A percentile compares a stretch with the other conserved stretches of the same genome.
Conservation (phyloP, 2,329 filamentous ascomycete genomes). For the Exophiala sp. region DNA sequence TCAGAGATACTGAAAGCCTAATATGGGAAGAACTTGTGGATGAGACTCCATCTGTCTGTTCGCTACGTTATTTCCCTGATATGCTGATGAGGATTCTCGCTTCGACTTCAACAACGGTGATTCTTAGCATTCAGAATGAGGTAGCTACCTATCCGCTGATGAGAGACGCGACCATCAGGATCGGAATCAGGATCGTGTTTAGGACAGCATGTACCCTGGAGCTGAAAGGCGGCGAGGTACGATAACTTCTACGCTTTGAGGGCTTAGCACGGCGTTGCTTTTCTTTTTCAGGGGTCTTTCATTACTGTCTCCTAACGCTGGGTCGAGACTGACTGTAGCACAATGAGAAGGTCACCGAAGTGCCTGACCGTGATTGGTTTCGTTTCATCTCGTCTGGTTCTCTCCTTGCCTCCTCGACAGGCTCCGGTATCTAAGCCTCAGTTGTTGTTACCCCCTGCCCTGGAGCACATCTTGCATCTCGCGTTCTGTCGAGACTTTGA, state of each 20-base stretch:
- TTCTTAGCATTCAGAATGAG: too few species aligned
- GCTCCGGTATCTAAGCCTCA: too few species aligned
- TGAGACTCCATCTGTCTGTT: neutral
- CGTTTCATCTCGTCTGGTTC: neutral
- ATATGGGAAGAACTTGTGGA: neutral
- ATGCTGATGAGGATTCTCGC: neutral
- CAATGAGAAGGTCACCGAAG: neutral
- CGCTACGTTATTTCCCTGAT: neutral
- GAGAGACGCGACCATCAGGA: too few species aligned
- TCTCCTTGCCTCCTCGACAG: too few species aligned
- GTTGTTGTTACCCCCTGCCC: too few species aligned
- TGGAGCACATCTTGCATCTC: too few species aligned
- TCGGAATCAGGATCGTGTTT: neutral
- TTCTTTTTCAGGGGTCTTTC: neutral
- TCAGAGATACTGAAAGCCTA: slow-evolving; percentile 17
- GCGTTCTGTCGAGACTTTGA: too few species aligned
- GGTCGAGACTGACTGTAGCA: neutral
- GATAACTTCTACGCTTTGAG: neutral
- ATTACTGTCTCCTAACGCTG: neutral
- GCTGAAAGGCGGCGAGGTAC: neutral
- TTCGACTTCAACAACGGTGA: neutral
- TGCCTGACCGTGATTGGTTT: neutral
- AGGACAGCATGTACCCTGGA: neutral
- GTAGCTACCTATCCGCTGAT: too few species aligned
- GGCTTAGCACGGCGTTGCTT: neutral